Evolutionary conservation across 176 grass and related monocot genomes (phyloP).

Genomic region (Musa itinerans): DNA sequence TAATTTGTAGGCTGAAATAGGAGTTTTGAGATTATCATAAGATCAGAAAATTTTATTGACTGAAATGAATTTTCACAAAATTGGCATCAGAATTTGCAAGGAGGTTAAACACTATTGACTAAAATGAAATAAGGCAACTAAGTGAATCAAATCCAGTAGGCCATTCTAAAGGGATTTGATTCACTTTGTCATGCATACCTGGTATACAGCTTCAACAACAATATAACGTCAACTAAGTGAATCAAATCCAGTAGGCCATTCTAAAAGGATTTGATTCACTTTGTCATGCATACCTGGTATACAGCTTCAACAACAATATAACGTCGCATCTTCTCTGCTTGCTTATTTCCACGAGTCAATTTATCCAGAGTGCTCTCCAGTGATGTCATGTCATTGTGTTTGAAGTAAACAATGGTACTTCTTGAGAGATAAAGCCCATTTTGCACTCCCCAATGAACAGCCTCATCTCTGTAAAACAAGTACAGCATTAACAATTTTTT

Average conservation of each 20-base stretch:
- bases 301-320: slow-evolving; percentile 95
- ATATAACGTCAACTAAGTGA: slow-evolving; percentile 48
- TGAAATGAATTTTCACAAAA: neutral
- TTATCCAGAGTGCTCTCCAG: slow-evolving; percentile 71
- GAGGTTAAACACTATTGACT: neutral
- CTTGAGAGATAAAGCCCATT: slow-evolving; percentile 87
- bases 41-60: no score
- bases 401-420: slow-evolving; percentile 90
- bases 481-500: slow-evolving; percentile 1
- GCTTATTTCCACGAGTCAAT: slow-evolving; percentile 65
- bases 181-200: slow-evolving; percentile 35
- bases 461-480: slow-evolving; percentile 72
- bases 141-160: neutral
- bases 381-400: slow-evolving; percentile 96
- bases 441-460: slow-evolving; percentile 91
- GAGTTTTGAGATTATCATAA: no score
- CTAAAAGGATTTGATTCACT: slow-evolving; percentile 14
- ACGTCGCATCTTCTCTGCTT: slow-evolving; percentile 63
- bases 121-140: neutral
- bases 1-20: neutral
- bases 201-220: slow-evolving; percentile 88
- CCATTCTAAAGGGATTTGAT: slow-evolving; percentile 8
- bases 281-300: slow-evolving; percentile 58
- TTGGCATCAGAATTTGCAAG: neutral
- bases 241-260: neutral